Conservation (phyloP, 2,329 filamentous ascomycete genomes). For the Clonostachys chloroleuca region DNA sequence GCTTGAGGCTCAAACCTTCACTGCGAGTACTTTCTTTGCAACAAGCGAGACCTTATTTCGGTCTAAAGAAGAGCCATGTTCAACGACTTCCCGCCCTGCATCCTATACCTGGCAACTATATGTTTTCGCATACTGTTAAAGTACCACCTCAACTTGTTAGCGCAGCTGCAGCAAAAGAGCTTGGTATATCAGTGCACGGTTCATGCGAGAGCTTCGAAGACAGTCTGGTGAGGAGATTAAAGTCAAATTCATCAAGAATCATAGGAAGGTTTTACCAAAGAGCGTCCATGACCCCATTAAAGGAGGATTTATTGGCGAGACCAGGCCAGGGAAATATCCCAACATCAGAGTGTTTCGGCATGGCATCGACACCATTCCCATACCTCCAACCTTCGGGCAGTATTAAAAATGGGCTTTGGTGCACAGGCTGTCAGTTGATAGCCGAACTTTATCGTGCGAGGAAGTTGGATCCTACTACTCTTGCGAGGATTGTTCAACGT, state of each 20-base stretch:
- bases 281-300: not conserved
- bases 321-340: constrained; percentile 1
- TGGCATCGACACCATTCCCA: constrained; percentile 4
- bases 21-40: not conserved
- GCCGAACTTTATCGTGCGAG: not conserved
- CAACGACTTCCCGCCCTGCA: not conserved
- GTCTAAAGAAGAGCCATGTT: not conserved
- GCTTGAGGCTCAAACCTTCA: not conserved
- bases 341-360: constrained; percentile 1
- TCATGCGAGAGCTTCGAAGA: not conserved
- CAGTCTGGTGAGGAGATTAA: not conserved
- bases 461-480: not conserved
- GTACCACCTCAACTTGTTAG: constrained; percentile 2
- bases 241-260: not conserved
- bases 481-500: not conserved
- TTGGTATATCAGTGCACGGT: constrained; percentile 1
- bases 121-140: not conserved
- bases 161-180: constrained; percentile 1
- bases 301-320: not conserved
- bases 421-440: constrained; percentile 2
- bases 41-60: not conserved
- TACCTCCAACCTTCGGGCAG: not conserved
- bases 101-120: not conserved
- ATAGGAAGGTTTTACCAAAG: constrained; percentile 1
- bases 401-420: constrained; percentile 2